Base-by-base conservation (phyloP, 352 stramenopile genomes). In the Achlya hypogyna region DNA sequence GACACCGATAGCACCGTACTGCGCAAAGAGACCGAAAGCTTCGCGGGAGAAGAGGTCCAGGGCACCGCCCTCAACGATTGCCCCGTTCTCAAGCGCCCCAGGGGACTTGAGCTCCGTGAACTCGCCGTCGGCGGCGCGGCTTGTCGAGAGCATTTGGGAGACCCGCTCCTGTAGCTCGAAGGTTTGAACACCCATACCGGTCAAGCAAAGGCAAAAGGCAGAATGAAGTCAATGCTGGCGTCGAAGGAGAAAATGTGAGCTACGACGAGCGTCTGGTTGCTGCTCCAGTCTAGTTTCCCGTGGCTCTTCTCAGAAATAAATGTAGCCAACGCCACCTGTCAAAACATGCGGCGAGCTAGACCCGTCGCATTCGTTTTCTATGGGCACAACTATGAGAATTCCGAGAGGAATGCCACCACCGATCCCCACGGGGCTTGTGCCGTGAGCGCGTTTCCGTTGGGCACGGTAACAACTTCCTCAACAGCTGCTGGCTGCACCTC, bases 1-100 rank as follows among this genome's bases (percentile, higher is more conserved):
- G 35, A 93, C 60, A 2, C 82, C 81, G 3, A 93, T 75, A 20
- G 75, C 71, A 34, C 75, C 78, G 68, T 93, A 93, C 58, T 93
- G 82, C 5, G 81, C 72, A 4, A 93, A 68, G 20, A 93, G 51
- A 10, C 78, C 82, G 49, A 88, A 74, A 53, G 88, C 75, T 27
- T 74, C 62, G 51, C 74, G 75, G 62, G 75, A 74, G 58, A 73
- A 89, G 23, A 89, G 63, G 40, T 86, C 75, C 6, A 86, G 70
- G 16, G 73, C 63, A 14, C 52, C 52, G 5, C 73, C 74, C 27
- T 67, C 52, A 23, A 67, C 65, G 27, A 65, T 53, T 16, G 59
- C 59, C 3, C 59, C 59, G 47, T 54, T 40, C 27, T 65, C 35
- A 40, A 65, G 59, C 32, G 53, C 59, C 16, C 35, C 59, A 8